These are phyloP conservation scores for Parachaetomium inaequale DNA, from an alignment of 495 filamentous ascomycete genomes.

Conservation along the genomic window DNA sequence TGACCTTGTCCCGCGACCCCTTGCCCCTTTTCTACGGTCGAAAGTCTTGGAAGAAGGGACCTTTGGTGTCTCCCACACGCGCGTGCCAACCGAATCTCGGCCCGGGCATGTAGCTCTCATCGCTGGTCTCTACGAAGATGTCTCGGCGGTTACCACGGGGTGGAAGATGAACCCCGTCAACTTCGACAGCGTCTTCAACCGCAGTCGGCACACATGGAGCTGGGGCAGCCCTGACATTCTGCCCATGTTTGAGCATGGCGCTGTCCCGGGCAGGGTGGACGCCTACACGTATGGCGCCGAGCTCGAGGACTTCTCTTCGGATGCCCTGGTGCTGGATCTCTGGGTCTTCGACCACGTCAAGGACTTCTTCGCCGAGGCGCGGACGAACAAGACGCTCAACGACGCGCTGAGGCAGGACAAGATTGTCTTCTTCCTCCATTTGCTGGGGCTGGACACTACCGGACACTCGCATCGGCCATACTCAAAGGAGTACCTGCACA, in stretches of 20 bases:
- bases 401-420: slow-evolving; percentile 75
- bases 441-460: slow-evolving; percentile 92
- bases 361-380: slow-evolving; percentile 75
- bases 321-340: slow-evolving; percentile 75
- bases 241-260: slow-evolving; percentile 94
- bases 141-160: slow-evolving; percentile 93
- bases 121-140: slow-evolving; percentile 96
- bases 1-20: slow-evolving; percentile 60
- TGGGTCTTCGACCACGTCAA: slow-evolving; percentile 98
- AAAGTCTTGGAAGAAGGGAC: slow-evolving; percentile 86
- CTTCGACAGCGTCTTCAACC: slow-evolving; percentile 98
- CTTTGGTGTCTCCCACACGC: slow-evolving; percentile 96
- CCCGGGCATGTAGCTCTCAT: slow-evolving; percentile 98
- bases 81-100: slow-evolving; percentile 94
- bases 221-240: slow-evolving; percentile 99
- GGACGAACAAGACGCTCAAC: slow-evolving; percentile 70
- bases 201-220: slow-evolving; percentile 94
- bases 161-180: slow-evolving; percentile 99
- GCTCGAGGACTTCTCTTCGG: slow-evolving; percentile 81
- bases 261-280: slow-evolving; percentile 80
- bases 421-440: slow-evolving; percentile 92
- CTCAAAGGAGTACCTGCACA: slow-evolving; percentile 90
- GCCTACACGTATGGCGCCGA: slow-evolving; percentile 79
- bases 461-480: slow-evolving; percentile 89
- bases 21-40: slow-evolving; percentile 92